Evolutionary conservation across 768 basidiomycete species (phyloP).

Genomic region (Amanita rubescens): DNA sequence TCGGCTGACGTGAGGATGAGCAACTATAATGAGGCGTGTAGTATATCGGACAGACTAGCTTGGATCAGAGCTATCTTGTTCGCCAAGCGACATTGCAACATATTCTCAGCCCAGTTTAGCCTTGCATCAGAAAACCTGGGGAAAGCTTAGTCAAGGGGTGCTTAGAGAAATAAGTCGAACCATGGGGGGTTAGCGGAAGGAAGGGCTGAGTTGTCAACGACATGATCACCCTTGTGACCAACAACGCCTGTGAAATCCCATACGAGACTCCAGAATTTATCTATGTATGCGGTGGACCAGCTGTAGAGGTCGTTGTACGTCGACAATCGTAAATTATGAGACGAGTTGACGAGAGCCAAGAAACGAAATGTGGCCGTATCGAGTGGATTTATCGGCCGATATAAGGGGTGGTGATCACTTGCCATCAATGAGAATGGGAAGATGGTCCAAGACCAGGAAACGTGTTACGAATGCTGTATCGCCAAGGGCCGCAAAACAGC

Average conservation of each 20-base stretch:
- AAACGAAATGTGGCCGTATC: constrained; percentile 43
- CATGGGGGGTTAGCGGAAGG: constrained; percentile 62
- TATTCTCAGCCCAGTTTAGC: constrained; percentile 80
- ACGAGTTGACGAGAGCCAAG: constrained; percentile 41
- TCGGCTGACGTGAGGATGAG: constrained; percentile 40
- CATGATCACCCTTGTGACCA: constrained; percentile 52
- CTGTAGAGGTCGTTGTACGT: constrained; percentile 58
- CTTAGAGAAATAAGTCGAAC: constrained; percentile 27
- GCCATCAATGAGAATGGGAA: too few relatives aligned
- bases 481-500: background rate
- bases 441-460: background rate
- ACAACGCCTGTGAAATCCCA: constrained; percentile 64
- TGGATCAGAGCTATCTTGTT: constrained; percentile 62
- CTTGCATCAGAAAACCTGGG: constrained; percentile 47
- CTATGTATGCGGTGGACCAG: constrained; percentile 57
- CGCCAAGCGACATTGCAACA: constrained; percentile 51
- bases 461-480: background rate
- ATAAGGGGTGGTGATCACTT: constrained; percentile 28
- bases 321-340: constrained; percentile 33
- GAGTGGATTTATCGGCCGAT: constrained; percentile 33
- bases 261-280: constrained; percentile 63
- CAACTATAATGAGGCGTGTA: constrained; percentile 5
- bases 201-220: constrained; percentile 46
- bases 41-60: constrained; percentile 43
- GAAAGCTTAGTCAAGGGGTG: constrained; percentile 8